Percentiles rank a stretch among this genome's conserved stretches.
Conservation (phyloP, 2,329 filamentous ascomycete species). For the Emmonsia crescens region DNA sequence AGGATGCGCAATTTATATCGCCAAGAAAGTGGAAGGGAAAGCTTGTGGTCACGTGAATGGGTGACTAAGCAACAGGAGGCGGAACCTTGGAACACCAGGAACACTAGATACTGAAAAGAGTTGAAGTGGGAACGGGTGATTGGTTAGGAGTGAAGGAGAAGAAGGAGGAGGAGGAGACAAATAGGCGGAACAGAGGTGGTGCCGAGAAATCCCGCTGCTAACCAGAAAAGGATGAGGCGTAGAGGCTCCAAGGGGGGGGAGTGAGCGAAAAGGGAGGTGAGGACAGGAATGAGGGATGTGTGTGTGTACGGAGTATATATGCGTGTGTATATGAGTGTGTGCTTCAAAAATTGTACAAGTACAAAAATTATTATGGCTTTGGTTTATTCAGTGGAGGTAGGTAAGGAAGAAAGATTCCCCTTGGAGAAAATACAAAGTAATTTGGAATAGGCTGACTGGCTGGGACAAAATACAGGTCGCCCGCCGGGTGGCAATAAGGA, state of each 20-base stretch:
- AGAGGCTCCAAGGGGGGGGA: background rate
- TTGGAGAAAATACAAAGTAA: no score
- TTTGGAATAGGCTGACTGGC: no score
- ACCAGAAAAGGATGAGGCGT: constrained; percentile 1
- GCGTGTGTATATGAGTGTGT: background rate
- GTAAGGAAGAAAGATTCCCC: no score
- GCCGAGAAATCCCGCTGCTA: background rate
- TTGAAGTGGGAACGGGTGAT: background rate
- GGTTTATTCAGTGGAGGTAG: background rate
- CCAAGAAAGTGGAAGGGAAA: constrained; percentile 26
- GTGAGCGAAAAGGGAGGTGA: background rate
- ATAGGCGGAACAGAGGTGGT: background rate
- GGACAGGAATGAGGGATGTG: background rate
- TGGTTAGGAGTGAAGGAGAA: background rate
- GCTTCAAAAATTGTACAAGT: background rate
- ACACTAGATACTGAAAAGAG: background rate
- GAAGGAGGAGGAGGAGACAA: background rate
- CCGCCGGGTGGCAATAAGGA: constrained; percentile 3
- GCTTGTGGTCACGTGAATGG: constrained; percentile 26
- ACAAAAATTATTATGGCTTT: background rate
- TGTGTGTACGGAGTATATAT: no score
- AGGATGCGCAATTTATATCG: constrained; percentile 31
- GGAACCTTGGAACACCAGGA: constrained; percentile 9
- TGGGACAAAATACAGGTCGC: background rate
- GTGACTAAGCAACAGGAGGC: constrained; percentile 15